Evolutionary conservation across 2,329 filamentous ascomycete species (phyloP).

Genomic region (Herpotrichia juniperi): DNA sequence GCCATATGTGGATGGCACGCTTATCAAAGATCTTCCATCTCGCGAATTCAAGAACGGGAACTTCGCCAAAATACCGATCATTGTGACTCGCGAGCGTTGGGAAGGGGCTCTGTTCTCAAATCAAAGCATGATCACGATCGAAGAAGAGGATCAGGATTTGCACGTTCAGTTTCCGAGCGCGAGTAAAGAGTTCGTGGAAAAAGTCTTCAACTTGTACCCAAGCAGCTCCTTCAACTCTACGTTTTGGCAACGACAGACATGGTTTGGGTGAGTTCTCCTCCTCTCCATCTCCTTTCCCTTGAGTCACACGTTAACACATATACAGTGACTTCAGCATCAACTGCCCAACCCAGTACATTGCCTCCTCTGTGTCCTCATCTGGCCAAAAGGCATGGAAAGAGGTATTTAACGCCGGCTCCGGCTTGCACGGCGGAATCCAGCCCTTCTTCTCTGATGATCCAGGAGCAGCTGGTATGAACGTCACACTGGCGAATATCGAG

Average conservation of each 20-base stretch:
- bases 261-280: slow-evolving; percentile 34
- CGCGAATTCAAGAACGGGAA: slow-evolving; percentile 39
- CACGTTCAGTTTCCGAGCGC: slow-evolving; percentile 41
- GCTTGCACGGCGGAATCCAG: not conserved
- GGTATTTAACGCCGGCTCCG: not conserved
- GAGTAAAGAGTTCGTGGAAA: slow-evolving; percentile 37
- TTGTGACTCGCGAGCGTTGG: slow-evolving; percentile 40
- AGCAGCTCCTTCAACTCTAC: slow-evolving; percentile 38
- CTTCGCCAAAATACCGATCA: slow-evolving; percentile 43
- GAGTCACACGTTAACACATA: not conserved
- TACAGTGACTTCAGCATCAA: slow-evolving; percentile 44
- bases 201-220: slow-evolving; percentile 46
- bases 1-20: slow-evolving; percentile 41
- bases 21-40: slow-evolving; percentile 39
- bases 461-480: slow-evolving; percentile 28
- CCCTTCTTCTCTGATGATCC: not conserved
- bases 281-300: not conserved
- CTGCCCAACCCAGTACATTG: slow-evolving; percentile 42
- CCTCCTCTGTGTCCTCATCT: slow-evolving; percentile 21
- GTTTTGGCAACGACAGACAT: slow-evolving; percentile 44
- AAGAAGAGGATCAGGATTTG: slow-evolving; percentile 35
- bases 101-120: slow-evolving; percentile 47
- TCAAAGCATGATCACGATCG: slow-evolving; percentile 27
- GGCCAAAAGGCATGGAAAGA: not conserved
- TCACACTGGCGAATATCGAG: slow-evolving; percentile 39